phyloP scores from a whole-genome alignment of 2,329 filamentous ascomycete species.

The Nemania sp. region DNA sequence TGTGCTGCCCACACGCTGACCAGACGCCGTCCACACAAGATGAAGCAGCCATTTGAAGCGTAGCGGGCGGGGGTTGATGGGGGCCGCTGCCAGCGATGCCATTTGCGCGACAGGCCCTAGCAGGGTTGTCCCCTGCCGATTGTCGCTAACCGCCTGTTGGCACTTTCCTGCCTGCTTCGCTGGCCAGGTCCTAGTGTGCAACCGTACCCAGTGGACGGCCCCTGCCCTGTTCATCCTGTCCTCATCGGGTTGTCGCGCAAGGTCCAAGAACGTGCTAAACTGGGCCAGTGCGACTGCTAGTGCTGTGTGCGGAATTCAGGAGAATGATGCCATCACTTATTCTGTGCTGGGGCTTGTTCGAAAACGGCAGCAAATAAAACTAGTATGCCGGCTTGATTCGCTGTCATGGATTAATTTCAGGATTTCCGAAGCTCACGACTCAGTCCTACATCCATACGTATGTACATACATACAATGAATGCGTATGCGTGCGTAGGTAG shows the following conservation, averaged over 20 bases:
- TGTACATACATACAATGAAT: no score
- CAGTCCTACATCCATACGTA: no score
- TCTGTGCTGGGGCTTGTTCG: constrained; percentile 13
- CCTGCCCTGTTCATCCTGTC: constrained; percentile 1
- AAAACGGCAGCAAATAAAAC: constrained; percentile 23
- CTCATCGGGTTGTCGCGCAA: background rate
- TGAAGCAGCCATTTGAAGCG: constrained; percentile 38
- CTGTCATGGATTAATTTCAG: constrained; percentile 18
- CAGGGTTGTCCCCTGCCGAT: constrained; percentile 37
- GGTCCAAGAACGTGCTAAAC: background rate
- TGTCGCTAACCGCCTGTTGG: constrained; percentile 38
- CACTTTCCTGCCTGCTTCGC: constrained; percentile 42
- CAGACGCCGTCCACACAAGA: constrained; percentile 32
- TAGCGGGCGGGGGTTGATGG: constrained; percentile 44
- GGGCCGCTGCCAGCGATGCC: constrained; percentile 47
- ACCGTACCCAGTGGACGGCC: background rate
- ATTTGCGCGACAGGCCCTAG: constrained; percentile 42
- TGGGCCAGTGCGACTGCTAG: background rate
- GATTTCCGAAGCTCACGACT: constrained; percentile 5
- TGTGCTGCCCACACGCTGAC: constrained; percentile 48
- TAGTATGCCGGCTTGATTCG: constrained; percentile 33
- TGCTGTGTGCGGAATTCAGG: background rate
- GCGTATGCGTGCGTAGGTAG: no score
- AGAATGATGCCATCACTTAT: background rate
- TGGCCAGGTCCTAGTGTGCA: constrained; percentile 37